phyloP scores from a whole-genome alignment of 805 yeast species.

The Scheffersomyces spartinae region DNA sequence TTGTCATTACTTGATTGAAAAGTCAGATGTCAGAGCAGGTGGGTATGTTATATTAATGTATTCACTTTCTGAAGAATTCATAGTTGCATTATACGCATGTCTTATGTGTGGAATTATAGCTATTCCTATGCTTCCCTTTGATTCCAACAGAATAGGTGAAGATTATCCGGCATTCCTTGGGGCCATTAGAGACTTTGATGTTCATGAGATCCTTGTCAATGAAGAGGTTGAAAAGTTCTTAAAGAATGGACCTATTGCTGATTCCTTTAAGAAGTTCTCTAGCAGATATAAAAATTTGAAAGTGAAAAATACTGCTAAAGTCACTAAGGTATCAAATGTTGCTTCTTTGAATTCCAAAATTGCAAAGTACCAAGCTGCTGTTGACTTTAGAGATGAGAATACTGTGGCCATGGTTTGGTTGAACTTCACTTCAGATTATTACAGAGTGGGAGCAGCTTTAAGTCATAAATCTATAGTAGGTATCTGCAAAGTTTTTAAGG shows the following conservation, averaged over 20 bases:
- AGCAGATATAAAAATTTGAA: constrained; percentile 30
- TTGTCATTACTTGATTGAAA: constrained; percentile 57
- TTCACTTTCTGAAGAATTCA: constrained; percentile 77
- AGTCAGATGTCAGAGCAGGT: constrained; percentile 53
- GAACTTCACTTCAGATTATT: constrained; percentile 61
- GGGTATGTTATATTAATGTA: constrained; percentile 72
- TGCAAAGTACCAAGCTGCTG: constrained; percentile 29
- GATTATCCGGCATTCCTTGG: constrained; percentile 59
- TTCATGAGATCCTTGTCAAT: constrained; percentile 65
- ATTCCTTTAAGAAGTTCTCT: constrained; percentile 40
- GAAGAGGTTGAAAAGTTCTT: constrained; percentile 59
- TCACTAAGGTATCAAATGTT: constrained; percentile 27
- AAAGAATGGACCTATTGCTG: constrained; percentile 56
- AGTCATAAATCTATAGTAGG: constrained; percentile 59
- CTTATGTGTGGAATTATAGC: constrained; percentile 70
- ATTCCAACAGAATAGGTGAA: constrained; percentile 53
- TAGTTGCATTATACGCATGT: constrained; percentile 78
- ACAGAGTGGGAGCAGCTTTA: constrained; percentile 43
- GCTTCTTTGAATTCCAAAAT: constrained; percentile 34
- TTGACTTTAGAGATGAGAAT: constrained; percentile 25
- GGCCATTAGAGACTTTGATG: constrained; percentile 59
- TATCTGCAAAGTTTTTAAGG: constrained; percentile 80
- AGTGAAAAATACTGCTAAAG: constrained; percentile 56
- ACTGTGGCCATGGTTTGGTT: constrained; percentile 54
- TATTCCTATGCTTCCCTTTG: constrained; percentile 65